phyloP scores from a whole-genome alignment of 2,329 filamentous ascomycete genomes.

The Aspergillus alliaceus region DNA sequence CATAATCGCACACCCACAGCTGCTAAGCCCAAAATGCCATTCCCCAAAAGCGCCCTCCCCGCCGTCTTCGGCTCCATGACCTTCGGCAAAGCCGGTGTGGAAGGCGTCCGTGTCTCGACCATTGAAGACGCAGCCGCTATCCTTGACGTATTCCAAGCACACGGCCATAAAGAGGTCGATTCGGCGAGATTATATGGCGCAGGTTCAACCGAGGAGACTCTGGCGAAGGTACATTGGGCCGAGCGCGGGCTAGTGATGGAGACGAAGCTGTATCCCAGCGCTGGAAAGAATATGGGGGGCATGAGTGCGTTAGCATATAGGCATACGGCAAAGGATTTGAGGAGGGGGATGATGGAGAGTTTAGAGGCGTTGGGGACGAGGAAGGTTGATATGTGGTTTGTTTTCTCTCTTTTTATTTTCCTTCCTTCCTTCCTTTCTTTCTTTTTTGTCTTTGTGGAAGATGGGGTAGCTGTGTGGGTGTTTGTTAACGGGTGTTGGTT shows the following conservation, averaged over 20 bases:
- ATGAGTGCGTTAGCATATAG: constrained; percentile 18
- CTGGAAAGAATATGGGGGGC: constrained; percentile 16
- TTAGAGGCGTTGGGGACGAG: constrained; percentile 40
- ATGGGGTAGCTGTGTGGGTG: too few relatives aligned
- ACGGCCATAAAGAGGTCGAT: constrained; percentile 31
- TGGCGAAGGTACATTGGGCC: constrained; percentile 36
- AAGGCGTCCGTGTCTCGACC: constrained; percentile 18
- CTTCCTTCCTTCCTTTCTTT: constrained; percentile 12
- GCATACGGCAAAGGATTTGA: constrained; percentile 34
- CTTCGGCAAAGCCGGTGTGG: constrained; percentile 31
- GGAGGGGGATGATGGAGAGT: constrained; percentile 35
- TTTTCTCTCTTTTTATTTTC: neutral
- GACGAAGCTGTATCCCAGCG: constrained; percentile 45
- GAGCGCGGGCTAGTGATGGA: constrained; percentile 42
- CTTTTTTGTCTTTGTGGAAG: too few relatives aligned
- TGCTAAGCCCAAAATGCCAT: neutral
- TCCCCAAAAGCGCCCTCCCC: neutral
- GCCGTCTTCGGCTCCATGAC: constrained; percentile 41
- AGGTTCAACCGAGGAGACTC: constrained; percentile 38
- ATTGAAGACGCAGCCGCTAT: constrained; percentile 22
- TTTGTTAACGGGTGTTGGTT: too few relatives aligned
- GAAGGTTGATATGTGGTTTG: constrained; percentile 45
- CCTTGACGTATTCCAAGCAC: constrained; percentile 28
- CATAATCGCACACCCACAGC: neutral
- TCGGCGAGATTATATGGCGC: constrained; percentile 31